These are phyloP conservation scores for Knufia fluminis DNA, from an alignment of 2,329 filamentous ascomycete species.

Conservation along the genomic window DNA sequence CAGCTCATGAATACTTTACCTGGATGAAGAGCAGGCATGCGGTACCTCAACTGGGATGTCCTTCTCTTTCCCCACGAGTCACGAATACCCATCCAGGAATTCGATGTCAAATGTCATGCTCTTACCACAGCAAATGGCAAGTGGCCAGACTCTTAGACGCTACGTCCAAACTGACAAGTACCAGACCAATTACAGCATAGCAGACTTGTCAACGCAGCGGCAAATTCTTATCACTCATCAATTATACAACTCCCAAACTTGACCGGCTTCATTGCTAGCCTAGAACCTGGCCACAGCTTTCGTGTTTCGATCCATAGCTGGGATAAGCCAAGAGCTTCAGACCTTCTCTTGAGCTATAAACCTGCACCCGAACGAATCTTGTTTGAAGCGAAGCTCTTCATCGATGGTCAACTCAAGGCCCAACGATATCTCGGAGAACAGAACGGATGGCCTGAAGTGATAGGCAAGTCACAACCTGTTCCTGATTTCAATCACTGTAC, in stretches of 20 bases:
- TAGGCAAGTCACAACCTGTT: slow-evolving; percentile 14
- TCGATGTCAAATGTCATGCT: slow-evolving; percentile 67
- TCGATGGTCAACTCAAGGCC: slow-evolving; percentile 55
- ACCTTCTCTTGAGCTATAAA: slow-evolving; percentile 48
- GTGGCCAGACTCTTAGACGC: too few species aligned
- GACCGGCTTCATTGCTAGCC: slow-evolving; percentile 61
- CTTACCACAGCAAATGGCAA: too few species aligned
- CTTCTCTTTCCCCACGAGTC: slow-evolving; percentile 64
- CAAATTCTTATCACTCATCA: slow-evolving; percentile 10
- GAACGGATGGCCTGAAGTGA: slow-evolving; percentile 37
- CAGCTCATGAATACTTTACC: neutral
- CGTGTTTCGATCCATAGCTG: slow-evolving; percentile 68
- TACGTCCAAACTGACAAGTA: neutral
- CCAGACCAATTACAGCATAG: neutral
- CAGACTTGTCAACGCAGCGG: neutral
- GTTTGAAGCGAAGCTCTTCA: slow-evolving; percentile 57
- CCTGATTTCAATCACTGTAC: too few species aligned
- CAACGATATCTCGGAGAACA: slow-evolving; percentile 12
- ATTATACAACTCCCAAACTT: slow-evolving; percentile 50
- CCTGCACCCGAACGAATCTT: slow-evolving; percentile 48
- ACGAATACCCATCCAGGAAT: slow-evolving; percentile 68
- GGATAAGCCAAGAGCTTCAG: slow-evolving; percentile 52
- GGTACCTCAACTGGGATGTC: slow-evolving; percentile 79
- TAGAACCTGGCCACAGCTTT: slow-evolving; percentile 51
- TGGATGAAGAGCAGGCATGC: slow-evolving; percentile 47